Evolutionary conservation across 768 basidiomycete species (phyloP).

Genomic region (Russula compacta): DNA sequence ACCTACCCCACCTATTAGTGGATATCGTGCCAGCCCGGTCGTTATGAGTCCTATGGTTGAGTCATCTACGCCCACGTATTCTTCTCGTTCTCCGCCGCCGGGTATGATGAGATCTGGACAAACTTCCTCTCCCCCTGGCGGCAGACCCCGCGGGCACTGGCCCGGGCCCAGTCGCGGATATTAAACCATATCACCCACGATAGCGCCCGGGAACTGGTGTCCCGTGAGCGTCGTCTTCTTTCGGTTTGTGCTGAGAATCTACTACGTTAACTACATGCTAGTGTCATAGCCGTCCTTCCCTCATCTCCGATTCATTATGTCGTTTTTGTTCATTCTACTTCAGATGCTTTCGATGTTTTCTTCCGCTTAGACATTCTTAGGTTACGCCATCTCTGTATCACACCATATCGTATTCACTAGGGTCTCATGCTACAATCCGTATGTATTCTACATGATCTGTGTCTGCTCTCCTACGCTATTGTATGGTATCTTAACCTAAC

Average conservation of each 20-base stretch:
- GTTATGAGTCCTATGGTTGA: conserved; percentile 13
- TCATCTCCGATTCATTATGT: conserved; percentile 17
- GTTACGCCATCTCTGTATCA: not conserved
- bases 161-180: conserved; percentile 7
- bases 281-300: conserved; percentile 14
- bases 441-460: conserved; percentile 2
- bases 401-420: conserved; percentile 5
- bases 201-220: conserved; percentile 15
- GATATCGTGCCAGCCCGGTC: not conserved
- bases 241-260: conserved; percentile 6
- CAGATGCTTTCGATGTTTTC: conserved; percentile 2
- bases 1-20: not conserved
- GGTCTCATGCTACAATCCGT: not conserved
- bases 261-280: conserved; percentile 14
- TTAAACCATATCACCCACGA: conserved; percentile 10
- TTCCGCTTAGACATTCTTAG: conserved; percentile 2
- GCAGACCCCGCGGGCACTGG: conserved; percentile 9
- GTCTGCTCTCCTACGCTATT: conserved; percentile 9
- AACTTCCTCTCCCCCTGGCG: conserved; percentile 16
- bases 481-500: conserved; percentile 9
- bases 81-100: conserved; percentile 15
- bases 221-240: conserved; percentile 8
- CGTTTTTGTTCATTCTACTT: conserved; percentile 3
- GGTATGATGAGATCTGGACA: conserved; percentile 1
- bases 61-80: not conserved